These are phyloP conservation scores for Solanum raphanifolium DNA, from an alignment of 257 asterid genomes.

Conservation along the genomic window DNA sequence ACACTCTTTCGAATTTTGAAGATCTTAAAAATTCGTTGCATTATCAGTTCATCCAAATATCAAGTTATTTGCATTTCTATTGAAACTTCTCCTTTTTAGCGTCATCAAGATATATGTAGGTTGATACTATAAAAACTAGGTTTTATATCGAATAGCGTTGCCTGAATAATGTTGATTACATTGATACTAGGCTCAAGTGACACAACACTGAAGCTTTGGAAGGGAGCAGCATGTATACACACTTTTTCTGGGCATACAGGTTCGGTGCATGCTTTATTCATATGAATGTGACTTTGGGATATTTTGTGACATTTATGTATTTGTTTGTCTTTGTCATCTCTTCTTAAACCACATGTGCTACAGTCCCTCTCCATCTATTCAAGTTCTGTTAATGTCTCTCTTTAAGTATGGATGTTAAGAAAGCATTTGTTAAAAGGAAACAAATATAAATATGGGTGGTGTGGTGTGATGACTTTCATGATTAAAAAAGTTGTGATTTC, in stretches of 20 bases:
- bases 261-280: conserved; percentile 7
- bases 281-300: neutral
- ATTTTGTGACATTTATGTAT: neutral
- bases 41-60: neutral
- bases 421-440: neutral
- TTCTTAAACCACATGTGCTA: neutral
- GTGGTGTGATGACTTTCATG: neutral
- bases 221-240: conserved; percentile 62
- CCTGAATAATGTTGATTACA: conserved; percentile 1
- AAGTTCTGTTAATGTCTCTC: neutral
- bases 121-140: neutral
- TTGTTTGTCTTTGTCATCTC: neutral
- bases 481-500: neutral
- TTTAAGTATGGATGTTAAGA: neutral
- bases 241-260: conserved; percentile 91
- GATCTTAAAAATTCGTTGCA: neutral
- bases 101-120: neutral
- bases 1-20: neutral
- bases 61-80: neutral
- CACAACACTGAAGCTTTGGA: conserved; percentile 88
- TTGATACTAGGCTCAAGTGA: conserved; percentile 82
- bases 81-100: neutral
- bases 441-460: neutral
- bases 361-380: neutral
- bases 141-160: neutral